phyloP scores from a whole-genome alignment of 148 eudicot genomes.

The Cornus florida region DNA sequence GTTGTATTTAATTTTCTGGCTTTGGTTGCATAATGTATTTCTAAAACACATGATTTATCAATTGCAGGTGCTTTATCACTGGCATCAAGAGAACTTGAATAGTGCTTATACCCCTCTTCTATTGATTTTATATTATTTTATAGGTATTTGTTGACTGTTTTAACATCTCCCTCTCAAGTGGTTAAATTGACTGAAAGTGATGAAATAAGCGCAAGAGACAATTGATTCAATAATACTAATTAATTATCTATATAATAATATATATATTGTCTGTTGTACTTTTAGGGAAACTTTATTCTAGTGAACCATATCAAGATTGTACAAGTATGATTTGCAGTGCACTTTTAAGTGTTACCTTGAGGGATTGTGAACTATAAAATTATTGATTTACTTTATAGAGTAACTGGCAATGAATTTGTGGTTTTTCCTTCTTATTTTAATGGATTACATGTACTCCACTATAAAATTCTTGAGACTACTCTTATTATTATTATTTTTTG shows the following conservation, averaged over 20 bases:
- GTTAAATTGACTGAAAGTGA: background rate
- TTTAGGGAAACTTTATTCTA: background rate
- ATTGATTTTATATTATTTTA: slow-evolving; percentile 65
- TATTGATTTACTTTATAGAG: background rate
- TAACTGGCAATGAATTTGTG: too few species aligned
- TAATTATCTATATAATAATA: background rate
- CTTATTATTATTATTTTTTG: background rate
- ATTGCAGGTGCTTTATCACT: slow-evolving; percentile 72
- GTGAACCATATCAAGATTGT: background rate
- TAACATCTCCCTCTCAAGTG: background rate
- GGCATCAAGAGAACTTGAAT: slow-evolving; percentile 44
- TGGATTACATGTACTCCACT: background rate
- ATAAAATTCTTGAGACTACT: background rate
- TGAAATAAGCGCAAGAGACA: background rate
- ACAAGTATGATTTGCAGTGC: background rate
- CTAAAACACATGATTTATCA: background rate
- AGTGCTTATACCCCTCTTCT: slow-evolving; percentile 50
- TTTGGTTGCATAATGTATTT: slow-evolving; percentile 13
- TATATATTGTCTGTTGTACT: background rate
- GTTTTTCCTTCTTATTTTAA: background rate
- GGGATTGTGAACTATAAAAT: background rate
- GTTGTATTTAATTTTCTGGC: slow-evolving; percentile 6
- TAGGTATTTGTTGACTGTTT: slow-evolving; percentile 46
- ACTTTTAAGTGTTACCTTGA: background rate
- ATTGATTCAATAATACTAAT: background rate